Evolutionary conservation across 305 asterid species (phyloP), one percentile per base, ranked within the genome.

Genomic region (Rubia peregrina): DNA sequence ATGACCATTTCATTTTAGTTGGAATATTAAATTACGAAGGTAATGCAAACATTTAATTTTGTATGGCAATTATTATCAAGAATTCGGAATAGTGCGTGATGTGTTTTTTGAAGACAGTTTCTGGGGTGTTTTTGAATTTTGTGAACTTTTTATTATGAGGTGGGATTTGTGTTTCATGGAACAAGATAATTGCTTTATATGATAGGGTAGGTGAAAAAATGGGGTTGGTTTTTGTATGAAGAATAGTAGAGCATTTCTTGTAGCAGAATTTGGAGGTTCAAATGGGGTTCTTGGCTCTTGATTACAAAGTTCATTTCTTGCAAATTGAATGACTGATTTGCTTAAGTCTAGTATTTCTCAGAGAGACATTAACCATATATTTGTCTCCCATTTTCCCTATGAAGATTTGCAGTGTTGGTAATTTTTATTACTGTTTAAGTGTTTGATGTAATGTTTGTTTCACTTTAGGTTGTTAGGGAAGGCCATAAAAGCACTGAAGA

Each of bases 401-500:
- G 4, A 57, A 46, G n/a, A 46, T 13, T n/a, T 68, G 7, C 7
- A n/a, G n/a, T n/a, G n/a, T n/a, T n/a, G n/a, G n/a, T 51, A 19
- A 41, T 64, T 21, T 19, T 44, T 69, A 41, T 62, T 66, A 14
- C 8, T 26, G 61, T n/a, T 16, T 33, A 74, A 43, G 43, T 41
- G 73, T 36, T 8, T 19, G 24, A 67, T 22, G 65, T 67, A 19
- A 71, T 19, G 46, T 69, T 61, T 21, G 65, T 74, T 40, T 55
- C 36, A n/a, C 73, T 43, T 56, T 71, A 49, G 46, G 77, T 41
- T 43, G 76, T 41, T 49, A 38, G 72, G 68, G 67, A 69, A 92
- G 96, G 98, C 96, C 79, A 84, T 92, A 68, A 85, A 86, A 74
- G 87, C 92, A 74, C 91, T 92, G 73, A 92, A 92, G 84, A 92